Percentiles rank a stretch among this genome's conserved stretches.
These are phyloP conservation scores for Epichloe uncinata DNA, from an alignment of 2,329 filamentous ascomycete genomes.

Conservation along the genomic window DNA sequence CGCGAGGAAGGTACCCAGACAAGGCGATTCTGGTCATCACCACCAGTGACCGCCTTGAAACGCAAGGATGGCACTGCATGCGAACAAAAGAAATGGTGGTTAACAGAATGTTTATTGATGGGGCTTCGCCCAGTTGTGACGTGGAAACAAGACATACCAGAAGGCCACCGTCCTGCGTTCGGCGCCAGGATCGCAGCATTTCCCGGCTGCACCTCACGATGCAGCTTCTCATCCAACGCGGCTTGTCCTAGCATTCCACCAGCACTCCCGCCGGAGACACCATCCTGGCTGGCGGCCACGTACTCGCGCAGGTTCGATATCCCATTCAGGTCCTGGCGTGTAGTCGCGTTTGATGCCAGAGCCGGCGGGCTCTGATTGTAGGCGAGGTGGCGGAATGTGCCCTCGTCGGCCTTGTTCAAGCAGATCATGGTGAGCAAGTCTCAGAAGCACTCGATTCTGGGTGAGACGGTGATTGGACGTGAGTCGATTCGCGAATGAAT, in stretches of 20 bases:
- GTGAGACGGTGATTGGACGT: too few relatives aligned
- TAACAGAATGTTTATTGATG: too few relatives aligned
- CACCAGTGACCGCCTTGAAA: slow-evolving; percentile 22
- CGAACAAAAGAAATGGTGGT: too few relatives aligned
- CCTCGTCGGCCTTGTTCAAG: slow-evolving; percentile 40
- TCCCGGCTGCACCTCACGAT: slow-evolving; percentile 2
- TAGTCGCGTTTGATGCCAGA: slow-evolving; percentile 34
- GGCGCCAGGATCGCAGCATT: not conserved
- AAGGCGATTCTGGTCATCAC: slow-evolving; percentile 27
- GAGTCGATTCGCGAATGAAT: too few relatives aligned
- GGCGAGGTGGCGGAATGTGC: slow-evolving; percentile 30
- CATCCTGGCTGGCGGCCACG: slow-evolving; percentile 22
- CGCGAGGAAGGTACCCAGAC: slow-evolving; percentile 16
- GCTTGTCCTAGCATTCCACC: slow-evolving; percentile 8
- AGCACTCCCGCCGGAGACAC: slow-evolving; percentile 15
- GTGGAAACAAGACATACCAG: not conserved
- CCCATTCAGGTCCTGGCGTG: slow-evolving; percentile 41
- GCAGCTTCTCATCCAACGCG: slow-evolving; percentile 15
- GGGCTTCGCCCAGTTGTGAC: slow-evolving; percentile 10
- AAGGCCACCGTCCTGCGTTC: slow-evolving; percentile 18
- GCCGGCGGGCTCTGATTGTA: slow-evolving; percentile 42
- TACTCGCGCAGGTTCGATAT: slow-evolving; percentile 36
- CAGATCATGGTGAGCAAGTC: slow-evolving; percentile 32
- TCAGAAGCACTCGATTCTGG: too few relatives aligned
- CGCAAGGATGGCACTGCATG: slow-evolving; percentile 17